A percentile compares a stretch with the other conserved stretches of the same genome.
These are phyloP conservation scores for Juglanconis oblonga DNA, from an alignment of 2,329 filamentous ascomycete species.

Conservation along the genomic window DNA sequence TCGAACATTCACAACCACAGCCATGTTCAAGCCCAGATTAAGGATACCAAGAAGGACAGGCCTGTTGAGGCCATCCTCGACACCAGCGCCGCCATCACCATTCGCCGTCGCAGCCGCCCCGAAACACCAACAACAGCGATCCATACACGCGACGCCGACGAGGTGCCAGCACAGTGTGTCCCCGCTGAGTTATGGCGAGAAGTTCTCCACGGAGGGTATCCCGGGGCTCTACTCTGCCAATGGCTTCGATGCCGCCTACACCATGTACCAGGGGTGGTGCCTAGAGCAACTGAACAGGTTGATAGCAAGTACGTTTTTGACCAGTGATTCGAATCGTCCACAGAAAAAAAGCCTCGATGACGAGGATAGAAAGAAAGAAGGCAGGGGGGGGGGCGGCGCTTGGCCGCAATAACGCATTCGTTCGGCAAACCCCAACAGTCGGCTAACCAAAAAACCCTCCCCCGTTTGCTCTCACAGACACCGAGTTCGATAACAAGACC, in stretches of 20 bases:
- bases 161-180: slow-evolving; percentile 40
- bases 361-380: not conserved
- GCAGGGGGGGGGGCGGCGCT: not conserved
- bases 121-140: slow-evolving; percentile 31
- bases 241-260: slow-evolving; percentile 77
- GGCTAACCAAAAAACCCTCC: not conserved
- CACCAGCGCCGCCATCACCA: slow-evolving; percentile 1
- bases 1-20: slow-evolving; percentile 21
- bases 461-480: slow-evolving; percentile 45
- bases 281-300: slow-evolving; percentile 73
- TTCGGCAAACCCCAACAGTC: not conserved
- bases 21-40: slow-evolving; percentile 54
- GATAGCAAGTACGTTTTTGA: slow-evolving; percentile 60
- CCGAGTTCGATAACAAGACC: slow-evolving; percentile 58
- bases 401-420: not conserved
- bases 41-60: slow-evolving; percentile 41
- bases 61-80: slow-evolving; percentile 1
- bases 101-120: slow-evolving; percentile 3
- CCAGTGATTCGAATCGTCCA: not conserved
- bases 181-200: slow-evolving; percentile 43
- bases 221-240: slow-evolving; percentile 67
- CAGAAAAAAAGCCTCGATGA: not conserved
- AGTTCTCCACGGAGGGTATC: slow-evolving; percentile 44
- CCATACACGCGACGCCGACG: slow-evolving; percentile 14
- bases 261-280: slow-evolving; percentile 73